Percentiles rank a stretch among this genome's conserved stretches.
Conservation (phyloP, 139 green algal species). For the Chlamydomonas sp. region DNA sequence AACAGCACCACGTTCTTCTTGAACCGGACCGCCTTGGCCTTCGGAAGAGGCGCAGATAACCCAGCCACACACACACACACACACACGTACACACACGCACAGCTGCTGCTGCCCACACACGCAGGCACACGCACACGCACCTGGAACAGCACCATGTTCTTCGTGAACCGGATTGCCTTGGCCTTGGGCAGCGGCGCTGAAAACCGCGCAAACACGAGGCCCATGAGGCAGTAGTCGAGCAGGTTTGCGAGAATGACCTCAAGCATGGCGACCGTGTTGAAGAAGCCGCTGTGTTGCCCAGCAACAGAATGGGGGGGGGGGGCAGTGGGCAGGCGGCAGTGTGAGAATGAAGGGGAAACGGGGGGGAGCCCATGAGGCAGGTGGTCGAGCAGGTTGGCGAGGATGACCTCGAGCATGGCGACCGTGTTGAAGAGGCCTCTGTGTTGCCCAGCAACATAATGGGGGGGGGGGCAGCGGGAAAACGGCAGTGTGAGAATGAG, state of each 20-base stretch:
- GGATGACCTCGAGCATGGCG: slow-evolving; percentile 21
- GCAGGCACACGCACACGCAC: no score
- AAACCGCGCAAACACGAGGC: slow-evolving; percentile 60
- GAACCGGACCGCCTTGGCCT: no score
- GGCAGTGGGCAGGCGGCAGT: slow-evolving; percentile 16
- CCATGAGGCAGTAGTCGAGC: slow-evolving; percentile 61
- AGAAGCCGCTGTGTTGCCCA: no score
- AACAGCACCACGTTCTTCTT: no score
- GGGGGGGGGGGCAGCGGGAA: slow-evolving; percentile 21
- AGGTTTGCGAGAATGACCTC: slow-evolving; percentile 36
- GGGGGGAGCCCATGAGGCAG: slow-evolving; percentile 58
- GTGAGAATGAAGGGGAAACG: background rate
- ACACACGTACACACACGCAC: no score
- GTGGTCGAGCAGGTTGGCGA: slow-evolving; percentile 47
- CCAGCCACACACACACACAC: no score
- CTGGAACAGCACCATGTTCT: slow-evolving; percentile 25
- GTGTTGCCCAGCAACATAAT: no score
- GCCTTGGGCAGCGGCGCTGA: slow-evolving; percentile 33
- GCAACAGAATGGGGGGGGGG: no score
- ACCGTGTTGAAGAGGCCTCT: slow-evolving; percentile 5
- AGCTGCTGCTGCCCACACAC: no score
- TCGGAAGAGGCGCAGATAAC: no score
- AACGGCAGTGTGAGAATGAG: background rate
- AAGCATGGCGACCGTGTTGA: slow-evolving; percentile 40
- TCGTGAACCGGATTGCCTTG: slow-evolving; percentile 52